These are phyloP conservation scores for Pugionium dolabratum DNA, from an alignment of 345 rosid genomes.

Conservation along the genomic window DNA sequence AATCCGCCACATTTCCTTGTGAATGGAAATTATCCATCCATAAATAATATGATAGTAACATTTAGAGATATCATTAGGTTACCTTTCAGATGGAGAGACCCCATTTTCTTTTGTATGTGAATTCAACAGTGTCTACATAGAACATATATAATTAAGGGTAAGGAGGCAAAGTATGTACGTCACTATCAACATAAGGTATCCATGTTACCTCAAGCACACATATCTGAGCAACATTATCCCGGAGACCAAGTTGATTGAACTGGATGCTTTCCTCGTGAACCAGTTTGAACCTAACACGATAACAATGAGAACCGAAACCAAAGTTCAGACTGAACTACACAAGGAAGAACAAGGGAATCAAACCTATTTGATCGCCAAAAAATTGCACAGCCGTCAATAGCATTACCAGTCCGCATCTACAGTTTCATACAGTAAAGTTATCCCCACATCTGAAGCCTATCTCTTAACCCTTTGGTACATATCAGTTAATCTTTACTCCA, in stretches of 20 bases:
- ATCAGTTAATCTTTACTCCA: slow-evolving; percentile 10
- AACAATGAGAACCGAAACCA: slow-evolving; percentile 30
- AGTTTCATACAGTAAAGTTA: slow-evolving; percentile 31
- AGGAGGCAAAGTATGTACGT: slow-evolving; percentile 13
- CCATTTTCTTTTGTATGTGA: slow-evolving; percentile 41
- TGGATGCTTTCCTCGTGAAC: slow-evolving; percentile 80
- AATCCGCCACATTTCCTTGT: slow-evolving; percentile 8
- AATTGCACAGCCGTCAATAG: slow-evolving; percentile 95
- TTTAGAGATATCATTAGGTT: slow-evolving; percentile 8
- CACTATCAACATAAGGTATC: slow-evolving; percentile 16
- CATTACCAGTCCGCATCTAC: slow-evolving; percentile 95
- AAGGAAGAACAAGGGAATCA: slow-evolving; percentile 25
- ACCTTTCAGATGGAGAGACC: slow-evolving; percentile 53
- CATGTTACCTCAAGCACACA: slow-evolving; percentile 81
- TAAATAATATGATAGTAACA: slow-evolving; percentile 20
- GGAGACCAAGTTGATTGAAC: slow-evolving; percentile 77
- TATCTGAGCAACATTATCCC: slow-evolving; percentile 98
- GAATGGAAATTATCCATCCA: slow-evolving; percentile 15
- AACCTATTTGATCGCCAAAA: slow-evolving; percentile 93
- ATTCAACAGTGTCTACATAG: slow-evolving; percentile 47
- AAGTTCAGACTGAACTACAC: slow-evolving; percentile 17
- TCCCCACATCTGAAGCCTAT: slow-evolving; percentile 10
- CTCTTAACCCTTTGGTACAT: slow-evolving; percentile 13
- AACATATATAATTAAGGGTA: slow-evolving; percentile 10
- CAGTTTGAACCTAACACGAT: slow-evolving; percentile 73